Base-by-base conservation (phyloP, 1,284 basidiomycete species). In the Marasmius oreades region DNA sequence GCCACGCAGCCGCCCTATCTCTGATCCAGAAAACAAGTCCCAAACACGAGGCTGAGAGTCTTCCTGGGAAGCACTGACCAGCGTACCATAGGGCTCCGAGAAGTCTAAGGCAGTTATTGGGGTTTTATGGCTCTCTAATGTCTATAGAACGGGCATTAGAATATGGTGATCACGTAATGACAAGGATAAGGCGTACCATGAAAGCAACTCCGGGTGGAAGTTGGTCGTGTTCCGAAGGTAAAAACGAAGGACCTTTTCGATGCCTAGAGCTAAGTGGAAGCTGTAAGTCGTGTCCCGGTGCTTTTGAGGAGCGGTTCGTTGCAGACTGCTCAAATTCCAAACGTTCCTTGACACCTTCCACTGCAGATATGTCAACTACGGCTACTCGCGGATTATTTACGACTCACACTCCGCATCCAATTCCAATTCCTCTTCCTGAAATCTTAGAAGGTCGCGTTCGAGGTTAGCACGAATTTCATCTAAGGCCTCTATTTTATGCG, bases 191-290 rank as follows among this genome's bases (percentile, higher is more conserved):
- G 60, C 72, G 61, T 70, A 92, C 92, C 95, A 99, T 98, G 75
- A 99, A 99, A 5, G 96, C 96, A 3, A 98, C 86, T 3, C 93
- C 93, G 5, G 88, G 84, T 4, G 96, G 97, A 55, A 99, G 77
- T 56, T 98, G 94, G 65, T 97, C 94, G 64, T 99, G 97, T 70
- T 99, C 97, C 14, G 93, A 96, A 1, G 96, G 96, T 58, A 99
- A 73, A 77, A 99, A 99, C 7, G 92, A 91, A 0, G 96, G 95
- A 0, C 94, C 91, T 79, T 90, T 92, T 56, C 89, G 80, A 66
- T 92, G 75, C 36, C 92, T 80, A 18, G 90, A 90, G 61, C 85
- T 84, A 22, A 77, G 78, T 26, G 79, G 77, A 39, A 82, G 64
- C 63, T 81, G 82, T 44, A 80, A 68, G 51, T 75, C 48, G 63